phyloP scores from a whole-genome alignment of 257 asterid genomes.

The Petunia secreta region DNA sequence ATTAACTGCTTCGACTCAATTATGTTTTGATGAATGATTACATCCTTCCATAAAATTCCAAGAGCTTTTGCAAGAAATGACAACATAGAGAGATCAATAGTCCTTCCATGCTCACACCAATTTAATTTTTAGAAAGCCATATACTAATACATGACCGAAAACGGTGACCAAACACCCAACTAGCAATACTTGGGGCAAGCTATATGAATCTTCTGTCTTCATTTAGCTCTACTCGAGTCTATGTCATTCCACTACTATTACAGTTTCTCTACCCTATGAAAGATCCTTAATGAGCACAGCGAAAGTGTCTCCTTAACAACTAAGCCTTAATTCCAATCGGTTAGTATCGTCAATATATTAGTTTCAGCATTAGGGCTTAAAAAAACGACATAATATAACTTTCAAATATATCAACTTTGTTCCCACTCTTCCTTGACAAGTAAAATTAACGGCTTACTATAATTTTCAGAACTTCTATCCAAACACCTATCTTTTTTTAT shows the following conservation, averaged over 20 bases:
- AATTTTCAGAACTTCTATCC: no score
- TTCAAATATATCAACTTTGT: not conserved
- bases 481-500: no score
- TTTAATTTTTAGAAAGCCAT: no score
- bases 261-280: not conserved
- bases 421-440: not conserved
- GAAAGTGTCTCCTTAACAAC: not conserved
- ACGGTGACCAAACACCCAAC: not conserved
- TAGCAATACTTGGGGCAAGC: not conserved
- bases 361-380: constrained; percentile 2
- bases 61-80: no score
- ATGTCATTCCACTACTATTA: not conserved
- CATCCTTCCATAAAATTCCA: not conserved
- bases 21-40: not conserved
- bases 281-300: not conserved
- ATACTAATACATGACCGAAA: no score
- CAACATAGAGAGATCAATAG: no score
- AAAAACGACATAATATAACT: not conserved
- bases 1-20: not conserved
- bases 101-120: no score
- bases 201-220: not conserved
- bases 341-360: not conserved
- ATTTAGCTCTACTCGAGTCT: not conserved
- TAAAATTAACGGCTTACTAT: not conserved
- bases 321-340: not conserved